Evolutionary conservation across 768 basidiomycete genomes (phyloP).

Genomic region (Phylloporus scabripes): DNA sequence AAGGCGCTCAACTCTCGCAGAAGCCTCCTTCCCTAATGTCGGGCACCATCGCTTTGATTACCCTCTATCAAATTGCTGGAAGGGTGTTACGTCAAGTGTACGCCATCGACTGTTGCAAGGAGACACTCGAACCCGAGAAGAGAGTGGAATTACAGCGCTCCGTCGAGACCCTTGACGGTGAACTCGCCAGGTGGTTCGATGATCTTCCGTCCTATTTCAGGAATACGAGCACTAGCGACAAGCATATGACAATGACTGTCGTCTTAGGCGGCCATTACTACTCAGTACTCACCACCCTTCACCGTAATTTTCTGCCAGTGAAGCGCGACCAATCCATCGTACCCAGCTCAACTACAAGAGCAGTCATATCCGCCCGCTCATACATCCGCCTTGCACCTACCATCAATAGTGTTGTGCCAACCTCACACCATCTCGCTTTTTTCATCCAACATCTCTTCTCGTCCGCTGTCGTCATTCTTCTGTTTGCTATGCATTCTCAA

Average conservation of each 20-base stretch:
- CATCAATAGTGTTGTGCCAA: conserved; percentile 76
- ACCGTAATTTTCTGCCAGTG: conserved; percentile 82
- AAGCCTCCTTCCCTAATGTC: conserved; percentile 69
- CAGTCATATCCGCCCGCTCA: conserved; percentile 77
- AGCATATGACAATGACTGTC: conserved; percentile 81
- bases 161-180: conserved; percentile 72
- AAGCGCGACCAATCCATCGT: conserved; percentile 63
- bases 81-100: conserved; percentile 80
- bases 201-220: conserved; percentile 71
- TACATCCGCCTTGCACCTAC: conserved; percentile 83
- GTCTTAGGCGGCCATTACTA: conserved; percentile 88
- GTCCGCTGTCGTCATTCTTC: conserved; percentile 76
- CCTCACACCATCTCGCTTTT: conserved; percentile 83
- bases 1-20: conserved; percentile 52
- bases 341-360: conserved; percentile 71
- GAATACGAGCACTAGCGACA: conserved; percentile 63
- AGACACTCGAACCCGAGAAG: conserved; percentile 66
- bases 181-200: conserved; percentile 80
- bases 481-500: conserved; percentile 80
- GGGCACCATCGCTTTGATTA: conserved; percentile 69
- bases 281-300: conserved; percentile 79
- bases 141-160: conserved; percentile 69
- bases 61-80: conserved; percentile 81
- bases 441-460: conserved; percentile 89
- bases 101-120: conserved; percentile 71